Conservation (phyloP, 202 grass and related monocot species). For the Carex arenaria region DNA sequence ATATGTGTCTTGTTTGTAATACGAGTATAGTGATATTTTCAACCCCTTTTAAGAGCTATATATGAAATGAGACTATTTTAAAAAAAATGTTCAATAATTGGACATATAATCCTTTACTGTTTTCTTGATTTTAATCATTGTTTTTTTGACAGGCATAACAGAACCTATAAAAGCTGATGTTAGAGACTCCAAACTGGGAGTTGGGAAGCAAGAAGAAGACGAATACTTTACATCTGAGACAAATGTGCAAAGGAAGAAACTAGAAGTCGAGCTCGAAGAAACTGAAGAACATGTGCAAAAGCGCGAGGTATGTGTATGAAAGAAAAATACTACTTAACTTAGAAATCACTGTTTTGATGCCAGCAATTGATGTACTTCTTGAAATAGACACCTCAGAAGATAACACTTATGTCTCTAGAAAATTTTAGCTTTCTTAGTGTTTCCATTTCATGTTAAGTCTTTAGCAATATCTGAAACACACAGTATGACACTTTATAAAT, state of each 20-base stretch:
- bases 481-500: not conserved
- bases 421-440: not conserved
- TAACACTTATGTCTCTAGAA: not conserved
- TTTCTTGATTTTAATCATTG: not conserved
- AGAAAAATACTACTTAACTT: not conserved
- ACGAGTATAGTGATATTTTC: not conserved
- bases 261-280: slow-evolving; percentile 87
- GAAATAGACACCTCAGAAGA: not conserved
- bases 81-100: not conserved
- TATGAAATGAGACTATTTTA: not conserved
- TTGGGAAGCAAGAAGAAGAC: slow-evolving; percentile 95
- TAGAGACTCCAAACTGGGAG: slow-evolving; percentile 87
- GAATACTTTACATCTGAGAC: slow-evolving; percentile 91
- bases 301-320: slow-evolving; percentile 64
- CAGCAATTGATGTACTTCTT: not conserved
- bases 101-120: not conserved
- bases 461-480: not conserved
- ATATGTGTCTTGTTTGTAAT: not conserved
- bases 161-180: slow-evolving; percentile 91
- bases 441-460: not conserved
- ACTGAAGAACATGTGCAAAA: slow-evolving; percentile 88
- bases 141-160: slow-evolving; percentile 52
- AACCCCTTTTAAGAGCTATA: not conserved
- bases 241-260: slow-evolving; percentile 80
- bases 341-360: not conserved